phyloP scores from a whole-genome alignment of 1,139 yeast genomes.

The Candida tetrigidarum region DNA sequence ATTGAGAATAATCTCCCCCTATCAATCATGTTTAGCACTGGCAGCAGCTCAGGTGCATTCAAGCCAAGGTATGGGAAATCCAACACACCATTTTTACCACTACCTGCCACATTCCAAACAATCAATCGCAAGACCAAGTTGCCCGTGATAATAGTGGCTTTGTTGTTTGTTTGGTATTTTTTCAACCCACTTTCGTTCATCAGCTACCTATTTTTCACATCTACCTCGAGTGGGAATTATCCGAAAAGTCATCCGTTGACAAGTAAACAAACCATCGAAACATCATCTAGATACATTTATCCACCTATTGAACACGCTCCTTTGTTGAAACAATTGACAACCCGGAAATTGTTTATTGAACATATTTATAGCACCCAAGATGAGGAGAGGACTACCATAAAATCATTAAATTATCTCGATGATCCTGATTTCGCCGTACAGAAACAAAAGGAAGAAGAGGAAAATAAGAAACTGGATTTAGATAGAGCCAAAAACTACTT shows the following conservation, averaged over 20 bases:
- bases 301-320: slow-evolving; percentile 73
- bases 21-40: slow-evolving; percentile 7
- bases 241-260: slow-evolving; percentile 43
- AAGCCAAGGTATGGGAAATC: slow-evolving; percentile 30
- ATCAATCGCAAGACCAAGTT: slow-evolving; percentile 22
- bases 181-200: slow-evolving; percentile 27
- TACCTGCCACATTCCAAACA: slow-evolving; percentile 37
- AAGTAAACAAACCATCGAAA: slow-evolving; percentile 38
- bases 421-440: slow-evolving; percentile 47
- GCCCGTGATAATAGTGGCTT: slow-evolving; percentile 20
- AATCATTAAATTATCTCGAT: slow-evolving; percentile 49
- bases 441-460: slow-evolving; percentile 42
- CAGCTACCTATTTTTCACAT: slow-evolving; percentile 12
- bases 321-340: slow-evolving; percentile 56
- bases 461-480: slow-evolving; percentile 39
- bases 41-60: slow-evolving; percentile 16
- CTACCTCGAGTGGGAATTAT: slow-evolving; percentile 20
- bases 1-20: too few species aligned
- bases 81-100: slow-evolving; percentile 30
- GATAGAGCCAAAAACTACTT: slow-evolving; percentile 58
- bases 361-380: slow-evolving; percentile 43
- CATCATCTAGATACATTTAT: slow-evolving; percentile 57
- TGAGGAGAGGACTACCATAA: slow-evolving; percentile 34
- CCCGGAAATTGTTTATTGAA: slow-evolving; percentile 53
- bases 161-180: slow-evolving; percentile 27